phyloP scores from a whole-genome alignment of 176 grass and related monocot genomes.

The Zea luxurians region DNA sequence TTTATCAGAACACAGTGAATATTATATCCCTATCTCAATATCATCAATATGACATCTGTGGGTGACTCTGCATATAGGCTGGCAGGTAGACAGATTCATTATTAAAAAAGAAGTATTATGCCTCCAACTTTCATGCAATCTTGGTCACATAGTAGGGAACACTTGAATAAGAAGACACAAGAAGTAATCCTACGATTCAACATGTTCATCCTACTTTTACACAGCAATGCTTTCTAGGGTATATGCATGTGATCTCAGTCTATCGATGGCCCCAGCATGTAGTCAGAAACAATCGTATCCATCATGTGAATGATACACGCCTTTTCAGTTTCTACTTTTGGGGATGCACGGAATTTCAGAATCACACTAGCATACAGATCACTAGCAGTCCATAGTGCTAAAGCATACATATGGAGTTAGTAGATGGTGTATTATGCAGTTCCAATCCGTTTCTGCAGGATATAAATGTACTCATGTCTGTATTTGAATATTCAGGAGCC shows the following conservation, averaged over 20 bases:
- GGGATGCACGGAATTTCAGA: not conserved
- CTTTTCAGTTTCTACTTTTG: not conserved
- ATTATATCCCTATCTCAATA: not conserved
- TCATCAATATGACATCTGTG: not conserved
- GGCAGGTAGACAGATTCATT: not conserved
- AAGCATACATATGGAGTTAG: constrained; percentile 5
- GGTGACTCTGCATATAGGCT: constrained; percentile 16
- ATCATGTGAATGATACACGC: not conserved
- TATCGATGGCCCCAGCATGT: not conserved
- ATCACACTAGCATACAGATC: not conserved
- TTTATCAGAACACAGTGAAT: constrained; percentile 1
- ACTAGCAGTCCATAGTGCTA: not conserved
- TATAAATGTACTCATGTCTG: not conserved
- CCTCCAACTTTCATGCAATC: not conserved
- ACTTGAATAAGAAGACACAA: not conserved
- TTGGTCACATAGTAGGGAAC: not conserved
- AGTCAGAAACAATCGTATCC: constrained; percentile 5
- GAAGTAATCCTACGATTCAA: not conserved
- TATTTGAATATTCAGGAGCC: not conserved
- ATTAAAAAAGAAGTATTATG: not conserved
- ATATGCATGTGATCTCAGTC: not conserved
- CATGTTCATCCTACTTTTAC: not conserved
- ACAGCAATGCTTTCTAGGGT: not conserved
- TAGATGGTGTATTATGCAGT: not conserved
- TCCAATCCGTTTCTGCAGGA: not conserved